phyloP scores from a whole-genome alignment of 805 yeast genomes.

The Kuraishia piskuri region DNA sequence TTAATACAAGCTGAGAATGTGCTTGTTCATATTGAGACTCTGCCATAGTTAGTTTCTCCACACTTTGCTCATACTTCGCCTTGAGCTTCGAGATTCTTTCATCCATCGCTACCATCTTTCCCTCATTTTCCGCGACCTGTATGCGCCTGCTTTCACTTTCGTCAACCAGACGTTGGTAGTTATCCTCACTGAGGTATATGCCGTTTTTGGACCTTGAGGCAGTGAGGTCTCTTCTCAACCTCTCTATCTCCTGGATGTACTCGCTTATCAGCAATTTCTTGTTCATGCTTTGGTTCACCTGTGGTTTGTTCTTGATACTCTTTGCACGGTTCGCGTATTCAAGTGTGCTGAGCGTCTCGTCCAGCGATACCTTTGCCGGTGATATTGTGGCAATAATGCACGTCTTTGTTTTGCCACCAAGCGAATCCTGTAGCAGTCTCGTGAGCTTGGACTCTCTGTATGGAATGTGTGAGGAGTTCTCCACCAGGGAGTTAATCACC shows the following conservation, averaged over 20 bases:
- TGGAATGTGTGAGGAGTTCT: conserved; percentile 62
- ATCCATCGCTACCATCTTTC: conserved; percentile 37
- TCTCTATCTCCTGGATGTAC: conserved; percentile 44
- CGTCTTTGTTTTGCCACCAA: conserved; percentile 86
- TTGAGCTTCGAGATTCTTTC: conserved; percentile 34
- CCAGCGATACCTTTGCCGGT: conserved; percentile 69
- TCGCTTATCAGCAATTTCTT: conserved; percentile 48
- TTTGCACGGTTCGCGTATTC: conserved; percentile 87
- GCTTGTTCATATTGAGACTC: not conserved
- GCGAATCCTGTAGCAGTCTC: conserved; percentile 66
- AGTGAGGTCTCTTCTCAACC: conserved; percentile 48
- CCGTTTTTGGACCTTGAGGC: conserved; percentile 64
- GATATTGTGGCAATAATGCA: conserved; percentile 82
- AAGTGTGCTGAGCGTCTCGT: conserved; percentile 77
- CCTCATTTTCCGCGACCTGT: conserved; percentile 40
- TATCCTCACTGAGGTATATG: conserved; percentile 47
- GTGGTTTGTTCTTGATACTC: conserved; percentile 65
- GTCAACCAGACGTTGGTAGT: conserved; percentile 30
- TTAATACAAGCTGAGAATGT: not conserved
- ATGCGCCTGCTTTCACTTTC: conserved; percentile 42
- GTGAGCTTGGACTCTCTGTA: conserved; percentile 82
- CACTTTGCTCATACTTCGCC: conserved; percentile 25
- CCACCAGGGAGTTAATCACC: conserved; percentile 66
- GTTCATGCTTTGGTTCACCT: conserved; percentile 53
- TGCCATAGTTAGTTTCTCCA: conserved; percentile 2